Evolutionary conservation across 495 filamentous ascomycete species (phyloP).

Genomic region (Hyaloscypha hepaticicola): DNA sequence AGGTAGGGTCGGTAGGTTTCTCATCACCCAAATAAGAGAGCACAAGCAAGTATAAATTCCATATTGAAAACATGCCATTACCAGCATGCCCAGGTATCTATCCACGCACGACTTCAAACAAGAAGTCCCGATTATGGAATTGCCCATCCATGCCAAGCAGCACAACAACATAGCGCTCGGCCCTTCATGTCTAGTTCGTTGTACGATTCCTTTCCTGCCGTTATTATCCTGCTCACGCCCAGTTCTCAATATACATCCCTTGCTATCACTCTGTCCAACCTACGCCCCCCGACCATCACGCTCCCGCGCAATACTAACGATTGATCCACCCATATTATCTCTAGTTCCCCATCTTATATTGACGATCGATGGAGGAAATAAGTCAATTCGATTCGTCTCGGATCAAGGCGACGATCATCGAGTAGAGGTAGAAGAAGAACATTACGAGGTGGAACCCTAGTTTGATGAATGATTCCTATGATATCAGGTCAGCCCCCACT

Average conservation of each 20-base stretch:
- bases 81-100: conserved; percentile 29
- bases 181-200: conserved; percentile 25
- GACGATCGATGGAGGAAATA: conserved; percentile 20
- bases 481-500: not conserved
- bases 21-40: not conserved
- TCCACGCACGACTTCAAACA: conserved; percentile 24
- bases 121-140: conserved; percentile 20
- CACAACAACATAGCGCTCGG: conserved; percentile 12
- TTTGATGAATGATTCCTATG: conserved; percentile 97
- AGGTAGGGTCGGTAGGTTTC: too few species aligned
- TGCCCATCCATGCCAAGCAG: conserved; percentile 10
- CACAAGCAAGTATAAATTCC: conserved; percentile 9
- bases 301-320: conserved; percentile 2
- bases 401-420: conserved; percentile 96
- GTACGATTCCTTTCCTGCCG: conserved; percentile 13
- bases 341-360: conserved; percentile 11
- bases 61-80: conserved; percentile 24
- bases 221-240: conserved; percentile 21
- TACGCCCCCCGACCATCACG: not conserved
- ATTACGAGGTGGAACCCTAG: conserved; percentile 98
- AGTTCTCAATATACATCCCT: conserved; percentile 12
- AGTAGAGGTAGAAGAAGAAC: conserved; percentile 99
- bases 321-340: conserved; percentile 15
- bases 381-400: conserved; percentile 84
- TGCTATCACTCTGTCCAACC: not conserved